A percentile compares a stretch with the other conserved stretches of the same genome.
These are phyloP conservation scores for Saccharomyces kudriavzevii DNA, from an alignment of 805 yeast species.

Conservation along the genomic window DNA sequence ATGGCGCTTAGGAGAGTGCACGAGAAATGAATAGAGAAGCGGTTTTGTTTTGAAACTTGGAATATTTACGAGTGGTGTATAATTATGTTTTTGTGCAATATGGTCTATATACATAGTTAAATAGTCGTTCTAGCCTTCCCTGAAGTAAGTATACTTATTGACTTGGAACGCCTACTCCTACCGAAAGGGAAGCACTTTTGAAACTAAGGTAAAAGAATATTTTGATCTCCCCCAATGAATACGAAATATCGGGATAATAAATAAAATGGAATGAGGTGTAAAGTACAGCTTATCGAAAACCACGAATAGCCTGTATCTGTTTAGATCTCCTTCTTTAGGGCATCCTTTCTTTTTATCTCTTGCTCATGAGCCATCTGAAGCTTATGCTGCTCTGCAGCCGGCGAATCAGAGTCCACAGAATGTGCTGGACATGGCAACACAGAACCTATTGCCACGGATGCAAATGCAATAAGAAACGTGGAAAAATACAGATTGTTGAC, in stretches of 20 bases:
- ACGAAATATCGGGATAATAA: not conserved
- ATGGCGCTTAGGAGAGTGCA: too few species aligned
- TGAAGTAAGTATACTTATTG: not conserved
- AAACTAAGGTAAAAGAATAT: not conserved
- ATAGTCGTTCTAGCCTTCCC: not conserved
- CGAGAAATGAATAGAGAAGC: not conserved
- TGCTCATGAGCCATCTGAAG: not conserved
- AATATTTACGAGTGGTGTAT: not conserved
- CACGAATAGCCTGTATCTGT: not conserved
- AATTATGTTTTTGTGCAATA: not conserved
- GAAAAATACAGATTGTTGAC: conserved; percentile 48
- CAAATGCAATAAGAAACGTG: conserved; percentile 54
- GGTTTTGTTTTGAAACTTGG: not conserved
- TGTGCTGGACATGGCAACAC: conserved; percentile 39
- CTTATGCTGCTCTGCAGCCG: conserved; percentile 13
- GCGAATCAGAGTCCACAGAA: conserved; percentile 35
- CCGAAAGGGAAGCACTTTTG: not conserved
- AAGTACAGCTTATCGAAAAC: not conserved
- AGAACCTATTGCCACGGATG: conserved; percentile 37
- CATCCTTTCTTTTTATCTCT: not conserved
- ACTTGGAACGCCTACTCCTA: too few species aligned
- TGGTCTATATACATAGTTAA: not conserved
- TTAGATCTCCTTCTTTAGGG: not conserved
- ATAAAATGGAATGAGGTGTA: not conserved
- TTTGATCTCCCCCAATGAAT: not conserved